Evolutionary conservation across 495 filamentous ascomycete genomes (phyloP).

Genomic region (Symbiotaphrina buchneri): DNA sequence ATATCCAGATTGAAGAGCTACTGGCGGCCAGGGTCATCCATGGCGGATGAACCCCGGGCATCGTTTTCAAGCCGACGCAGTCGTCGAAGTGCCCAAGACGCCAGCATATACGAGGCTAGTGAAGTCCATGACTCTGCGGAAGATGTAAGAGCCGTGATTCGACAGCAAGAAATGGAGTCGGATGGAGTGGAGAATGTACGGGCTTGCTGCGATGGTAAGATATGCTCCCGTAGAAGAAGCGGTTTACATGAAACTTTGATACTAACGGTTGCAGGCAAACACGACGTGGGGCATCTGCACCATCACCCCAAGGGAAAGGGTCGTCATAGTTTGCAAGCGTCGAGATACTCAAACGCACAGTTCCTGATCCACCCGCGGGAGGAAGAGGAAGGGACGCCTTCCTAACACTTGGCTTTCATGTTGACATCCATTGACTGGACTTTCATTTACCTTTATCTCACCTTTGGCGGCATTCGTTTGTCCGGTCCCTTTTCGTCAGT

Average conservation of each 20-base stretch:
- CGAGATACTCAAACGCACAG: slow-evolving; percentile 2
- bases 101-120: slow-evolving; percentile 29
- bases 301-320: background rate
- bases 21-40: slow-evolving; percentile 6
- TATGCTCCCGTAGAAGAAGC: background rate
- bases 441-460: no score
- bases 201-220: slow-evolving; percentile 89
- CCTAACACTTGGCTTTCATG: no score
- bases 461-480: no score
- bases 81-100: slow-evolving; percentile 4
- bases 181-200: slow-evolving; percentile 83
- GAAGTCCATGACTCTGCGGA: slow-evolving; percentile 52
- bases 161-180: slow-evolving; percentile 46
- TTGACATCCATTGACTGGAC: no score
- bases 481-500: no score
- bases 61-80: slow-evolving; percentile 12
- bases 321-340: slow-evolving; percentile 1
- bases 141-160: slow-evolving; percentile 52
- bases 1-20: slow-evolving; percentile 11
- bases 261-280: slow-evolving; percentile 34
- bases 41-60: slow-evolving; percentile 5
- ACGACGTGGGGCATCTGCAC: slow-evolving; percentile 41
- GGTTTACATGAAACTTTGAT: background rate
- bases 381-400: no score
- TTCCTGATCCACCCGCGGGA: no score